Conservation (phyloP, 2,329 filamentous ascomycete genomes). For the Rhinocladiella mackenziei region DNA sequence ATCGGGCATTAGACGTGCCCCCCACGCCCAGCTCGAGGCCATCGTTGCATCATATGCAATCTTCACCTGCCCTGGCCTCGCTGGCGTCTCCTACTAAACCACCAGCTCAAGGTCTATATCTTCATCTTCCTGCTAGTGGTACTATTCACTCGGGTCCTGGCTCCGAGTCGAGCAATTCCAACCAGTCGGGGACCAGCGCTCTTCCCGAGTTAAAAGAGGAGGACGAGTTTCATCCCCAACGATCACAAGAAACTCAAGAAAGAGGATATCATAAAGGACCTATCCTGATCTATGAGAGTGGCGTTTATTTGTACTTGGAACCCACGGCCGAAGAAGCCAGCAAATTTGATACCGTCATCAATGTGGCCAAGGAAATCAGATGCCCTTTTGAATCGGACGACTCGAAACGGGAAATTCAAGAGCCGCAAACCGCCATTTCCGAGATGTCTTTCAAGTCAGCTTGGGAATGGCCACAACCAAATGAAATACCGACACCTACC, state of each 20-base stretch:
- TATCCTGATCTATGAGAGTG: constrained; percentile 60
- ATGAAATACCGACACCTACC: constrained; percentile 30
- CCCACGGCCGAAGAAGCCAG: constrained; percentile 57
- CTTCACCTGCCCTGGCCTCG: constrained; percentile 55
- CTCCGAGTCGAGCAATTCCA: constrained; percentile 26
- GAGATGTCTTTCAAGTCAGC: constrained; percentile 50
- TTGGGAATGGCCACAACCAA: constrained; percentile 39
- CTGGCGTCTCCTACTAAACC: constrained; percentile 51
- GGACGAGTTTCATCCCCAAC: constrained; percentile 44
- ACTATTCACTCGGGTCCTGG: constrained; percentile 18
- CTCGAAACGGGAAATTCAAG: constrained; percentile 34
- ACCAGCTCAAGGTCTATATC: constrained; percentile 49
- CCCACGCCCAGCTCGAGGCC: constrained; percentile 54
- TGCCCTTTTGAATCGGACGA: constrained; percentile 51
- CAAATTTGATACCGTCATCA: constrained; percentile 60
- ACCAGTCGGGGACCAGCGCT: constrained; percentile 30
- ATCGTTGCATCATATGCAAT: constrained; percentile 59
- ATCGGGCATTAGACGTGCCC: constrained; percentile 51
- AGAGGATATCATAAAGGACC: constrained; percentile 62
- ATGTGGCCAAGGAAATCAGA: constrained; percentile 62
- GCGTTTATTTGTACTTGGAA: constrained; percentile 60
- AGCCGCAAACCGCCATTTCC: constrained; percentile 44
- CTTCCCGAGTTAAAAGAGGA: constrained; percentile 52
- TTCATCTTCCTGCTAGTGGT: constrained; percentile 26
- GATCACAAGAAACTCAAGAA: constrained; percentile 59